phyloP scores from a whole-genome alignment of 257 asterid species.

The Rhazya stricta region DNA sequence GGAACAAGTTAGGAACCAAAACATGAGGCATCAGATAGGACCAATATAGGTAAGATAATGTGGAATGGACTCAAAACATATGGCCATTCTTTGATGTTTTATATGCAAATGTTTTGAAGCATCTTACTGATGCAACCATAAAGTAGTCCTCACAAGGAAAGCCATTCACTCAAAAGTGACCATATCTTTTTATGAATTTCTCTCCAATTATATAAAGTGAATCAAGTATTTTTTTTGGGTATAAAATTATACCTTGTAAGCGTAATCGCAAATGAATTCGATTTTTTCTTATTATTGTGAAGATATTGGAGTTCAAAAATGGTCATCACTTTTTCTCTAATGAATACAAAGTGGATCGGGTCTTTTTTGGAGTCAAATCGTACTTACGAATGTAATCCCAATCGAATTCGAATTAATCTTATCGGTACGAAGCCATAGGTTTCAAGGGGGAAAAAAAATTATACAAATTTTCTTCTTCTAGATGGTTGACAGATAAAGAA shows the following conservation, averaged over 20 bases:
- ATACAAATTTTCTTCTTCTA: neutral
- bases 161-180: neutral
- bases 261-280: too few species aligned
- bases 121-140: neutral
- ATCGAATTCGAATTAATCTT: too few species aligned
- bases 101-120: conserved; percentile 1
- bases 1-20: conserved; percentile 1
- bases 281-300: too few species aligned
- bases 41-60: neutral
- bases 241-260: too few species aligned
- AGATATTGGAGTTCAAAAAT: too few species aligned
- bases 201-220: too few species aligned
- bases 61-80: neutral
- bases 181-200: neutral
- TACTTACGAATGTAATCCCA: too few species aligned
- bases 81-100: conserved; percentile 12
- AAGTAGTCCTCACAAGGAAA: neutral
- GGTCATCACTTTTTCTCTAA: neutral
- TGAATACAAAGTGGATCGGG: neutral
- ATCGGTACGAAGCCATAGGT: too few species aligned
- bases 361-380: too few species aligned
- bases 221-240: too few species aligned
- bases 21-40: neutral
- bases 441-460: too few species aligned
- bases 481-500: neutral